Base-by-base conservation (phyloP, 140 eudicot species). In the Oenanthe javanica region DNA sequence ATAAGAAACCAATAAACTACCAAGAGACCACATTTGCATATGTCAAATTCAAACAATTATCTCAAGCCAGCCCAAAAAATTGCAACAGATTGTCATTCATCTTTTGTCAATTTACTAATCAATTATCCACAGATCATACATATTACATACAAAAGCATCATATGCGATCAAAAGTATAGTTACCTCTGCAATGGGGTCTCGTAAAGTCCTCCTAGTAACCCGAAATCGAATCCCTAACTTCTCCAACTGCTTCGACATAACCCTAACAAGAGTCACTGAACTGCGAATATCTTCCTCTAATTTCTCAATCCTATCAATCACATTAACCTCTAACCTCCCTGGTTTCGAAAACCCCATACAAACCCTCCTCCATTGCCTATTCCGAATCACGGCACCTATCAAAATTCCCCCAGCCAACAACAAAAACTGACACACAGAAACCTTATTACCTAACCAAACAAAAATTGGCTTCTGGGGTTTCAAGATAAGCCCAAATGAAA, bases 161-260 rank as follows among this genome's bases (percentile, higher is more conserved):
- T 46, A 46, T n/a, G 42, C 59, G 8, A 74, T 61, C 57, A 80
- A 76, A 23, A 42, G 66, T 38, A 64, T 54, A 75, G 3, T n/a
- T 84, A 93, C 97, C 97, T 92, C 91, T 55, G 88, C 84, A 79
- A 95, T 92, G 48, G 99, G 99, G 27, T 93, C 96, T 83, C 91
- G 93, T 78, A 95, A 54, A 61, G 99, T 79, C 83, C 87, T 95
- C 84, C 93, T 86, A 0, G 91, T 86, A 46, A 91, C 91, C 82
- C 99, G 86, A 86, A 95, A 91, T 86, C 97, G 89, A 79, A 88
- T 90, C 52, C 99, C 97, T 38, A 95, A 81, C 79, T 95, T 95
- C 93, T 92, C 99, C 83, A 95, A 88, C 86, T 92, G 99, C 90
- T 97, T 95, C 11, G 97, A 91, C 88, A 92, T 74, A 77, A 87